Evolutionary conservation across 2,329 filamentous ascomycete genomes (phyloP), one percentile per base, ranked within the genome.

Genomic region (Paraphaeosphaeria minitans): DNA sequence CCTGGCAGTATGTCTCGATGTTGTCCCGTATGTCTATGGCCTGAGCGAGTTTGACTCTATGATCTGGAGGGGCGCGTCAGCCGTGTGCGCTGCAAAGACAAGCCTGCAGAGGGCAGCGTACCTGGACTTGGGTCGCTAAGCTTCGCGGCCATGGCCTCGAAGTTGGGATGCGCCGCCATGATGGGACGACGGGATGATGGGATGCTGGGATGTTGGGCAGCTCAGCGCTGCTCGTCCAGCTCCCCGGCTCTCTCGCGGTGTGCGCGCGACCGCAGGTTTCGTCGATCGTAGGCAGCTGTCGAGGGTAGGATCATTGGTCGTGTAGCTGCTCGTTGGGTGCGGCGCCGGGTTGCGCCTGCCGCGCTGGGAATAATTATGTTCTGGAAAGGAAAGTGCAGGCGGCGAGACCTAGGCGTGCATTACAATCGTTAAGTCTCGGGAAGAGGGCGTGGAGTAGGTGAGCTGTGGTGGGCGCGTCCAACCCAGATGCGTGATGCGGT

Each of bases 11-110:
- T 71, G 92, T 85, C 70, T 99, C 96, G 67, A 98, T 88, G 70
- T 86, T 92, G 79, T 99, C 96, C 75, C 95, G 92, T 70, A 99
- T 83, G 65, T 93, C 90, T 53, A 89, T 88, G 62, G 94, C 92
- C 64, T 93, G 88, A 70, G 92, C 91, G 62, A 90, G 85, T 80
- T 93, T 96, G 58, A 87, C 80, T 80, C 91, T 92, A 58, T 89
- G 80, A 81, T 98, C 95, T 97, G 56, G 43, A 39, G 13, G 13
- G 46, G 55, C 47, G 54, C 56, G 62, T 74, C 56, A 73, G 69
- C 56, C 60, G 33, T 48, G n/a, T 29, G 7, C 41, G 7, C n/a
- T n/a, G 35, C 5, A 39, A 19, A 33, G 42, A 24, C 35, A 49
- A 45, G 51, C 57, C 37, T 21, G 33, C 21, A 35, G 47, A 8